A percentile compares a stretch with the other conserved stretches of the same genome.
These are phyloP conservation scores for Fusarium sp. DNA, from an alignment of 2,329 filamentous ascomycete genomes.

Conservation along the genomic window DNA sequence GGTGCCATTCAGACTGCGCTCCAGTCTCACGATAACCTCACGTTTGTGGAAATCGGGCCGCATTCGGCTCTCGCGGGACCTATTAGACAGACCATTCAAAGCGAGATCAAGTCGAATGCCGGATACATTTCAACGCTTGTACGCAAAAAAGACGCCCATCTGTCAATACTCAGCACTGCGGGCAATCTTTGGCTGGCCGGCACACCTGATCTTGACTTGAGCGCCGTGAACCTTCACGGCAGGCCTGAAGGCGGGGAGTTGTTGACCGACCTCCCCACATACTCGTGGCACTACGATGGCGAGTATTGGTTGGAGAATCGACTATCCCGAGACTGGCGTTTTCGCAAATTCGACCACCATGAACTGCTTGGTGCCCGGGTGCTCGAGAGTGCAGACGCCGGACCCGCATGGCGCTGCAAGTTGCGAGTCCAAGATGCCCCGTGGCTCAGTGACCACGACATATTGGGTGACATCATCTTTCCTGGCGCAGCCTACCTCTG, in stretches of 20 bases:
- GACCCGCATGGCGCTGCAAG: conserved; percentile 15
- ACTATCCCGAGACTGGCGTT: conserved; percentile 13
- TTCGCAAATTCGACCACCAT: conserved; percentile 18
- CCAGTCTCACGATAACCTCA: conserved; percentile 13
- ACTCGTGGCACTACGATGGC: conserved; percentile 13
- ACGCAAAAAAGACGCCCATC: conserved; percentile 8
- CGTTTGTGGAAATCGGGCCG: conserved; percentile 12
- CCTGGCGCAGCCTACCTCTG: conserved; percentile 15
- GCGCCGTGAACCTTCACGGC: conserved; percentile 5
- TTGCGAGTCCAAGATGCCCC: conserved; percentile 13
- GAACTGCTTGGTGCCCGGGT: conserved; percentile 14
- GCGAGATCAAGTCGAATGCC: conserved; percentile 9
- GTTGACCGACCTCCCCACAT: conserved; percentile 11
- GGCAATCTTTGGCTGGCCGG: conserved; percentile 17
- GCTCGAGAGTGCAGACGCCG: conserved; percentile 12
- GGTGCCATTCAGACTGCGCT: conserved; percentile 9
- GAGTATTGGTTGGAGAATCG: conserved; percentile 16
- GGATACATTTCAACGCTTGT: conserved; percentile 8
- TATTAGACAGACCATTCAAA: conserved; percentile 16
- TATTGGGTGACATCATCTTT: conserved; percentile 16
- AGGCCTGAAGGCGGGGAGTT: conserved; percentile 5
- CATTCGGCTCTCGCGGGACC: conserved; percentile 14
- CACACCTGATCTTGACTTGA: conserved; percentile 11
- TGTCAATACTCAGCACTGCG: conserved; percentile 12
- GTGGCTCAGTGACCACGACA: conserved; percentile 17